A percentile compares a stretch with the other conserved stretches of the same genome.
Conservation (phyloP, 108 stramenopile species). For the Conticribra weissflogii region DNA sequence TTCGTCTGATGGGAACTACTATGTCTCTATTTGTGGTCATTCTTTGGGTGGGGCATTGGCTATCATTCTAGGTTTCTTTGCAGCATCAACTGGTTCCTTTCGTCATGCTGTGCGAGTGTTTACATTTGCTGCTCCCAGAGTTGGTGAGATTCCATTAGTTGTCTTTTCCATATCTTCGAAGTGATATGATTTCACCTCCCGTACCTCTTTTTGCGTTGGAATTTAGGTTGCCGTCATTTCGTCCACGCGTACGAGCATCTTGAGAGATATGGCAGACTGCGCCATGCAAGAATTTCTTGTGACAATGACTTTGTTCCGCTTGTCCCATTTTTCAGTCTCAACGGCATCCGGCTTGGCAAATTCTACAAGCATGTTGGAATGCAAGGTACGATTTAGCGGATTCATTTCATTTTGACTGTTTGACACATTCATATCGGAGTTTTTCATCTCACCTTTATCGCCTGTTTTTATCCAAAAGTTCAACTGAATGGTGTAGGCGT, state of each 20-base stretch:
- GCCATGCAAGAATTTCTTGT: not conserved
- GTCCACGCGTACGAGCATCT: not conserved
- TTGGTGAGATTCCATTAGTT: conserved; percentile 5
- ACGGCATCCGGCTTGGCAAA: not conserved
- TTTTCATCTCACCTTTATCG: too few species aligned
- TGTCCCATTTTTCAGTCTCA: not conserved
- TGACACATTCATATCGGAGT: too few species aligned
- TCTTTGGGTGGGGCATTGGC: conserved; percentile 54
- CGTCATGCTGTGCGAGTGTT: conserved; percentile 13
- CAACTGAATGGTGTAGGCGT: not conserved
- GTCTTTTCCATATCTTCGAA: not conserved
- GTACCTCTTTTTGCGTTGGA: not conserved
- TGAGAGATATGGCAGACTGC: not conserved
- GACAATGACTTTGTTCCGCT: not conserved
- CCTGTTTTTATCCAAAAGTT: too few species aligned
- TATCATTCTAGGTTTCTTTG: conserved; percentile 36
- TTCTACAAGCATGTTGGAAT: not conserved
- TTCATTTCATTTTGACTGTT: too few species aligned
- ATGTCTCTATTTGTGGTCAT: conserved; percentile 41
- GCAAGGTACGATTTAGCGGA: not conserved
- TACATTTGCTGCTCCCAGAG: conserved; percentile 34
- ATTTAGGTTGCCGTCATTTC: not conserved
- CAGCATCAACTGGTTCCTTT: conserved; percentile 25
- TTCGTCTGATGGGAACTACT: conserved; percentile 23
- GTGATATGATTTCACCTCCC: not conserved